Percentiles rank a stretch among this genome's conserved stretches.
phyloP scores from a whole-genome alignment of 1,284 basidiomycete genomes.

The Psilocybe mexicana region DNA sequence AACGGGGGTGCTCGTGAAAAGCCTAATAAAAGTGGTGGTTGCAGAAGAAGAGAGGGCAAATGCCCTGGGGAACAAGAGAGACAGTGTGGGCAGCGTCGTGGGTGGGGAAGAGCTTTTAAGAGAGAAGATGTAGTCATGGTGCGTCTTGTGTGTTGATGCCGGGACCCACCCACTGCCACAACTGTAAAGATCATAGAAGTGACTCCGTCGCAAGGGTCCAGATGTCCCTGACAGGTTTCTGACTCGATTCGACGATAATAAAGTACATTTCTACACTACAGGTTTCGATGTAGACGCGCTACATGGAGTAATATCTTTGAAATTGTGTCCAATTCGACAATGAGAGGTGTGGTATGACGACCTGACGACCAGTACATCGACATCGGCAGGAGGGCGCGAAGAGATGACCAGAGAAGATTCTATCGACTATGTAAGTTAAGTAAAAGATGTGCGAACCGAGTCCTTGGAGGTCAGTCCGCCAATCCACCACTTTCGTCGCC shows the following conservation, averaged over 20 bases:
- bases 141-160: neutral
- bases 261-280: too few relatives aligned
- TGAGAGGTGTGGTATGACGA: too few relatives aligned
- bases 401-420: neutral
- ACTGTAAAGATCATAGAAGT: neutral
- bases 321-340: too few relatives aligned
- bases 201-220: neutral
- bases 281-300: too few relatives aligned
- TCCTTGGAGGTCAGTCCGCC: neutral
- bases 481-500: conserved; percentile 7
- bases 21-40: neutral
- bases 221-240: neutral
- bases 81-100: neutral
- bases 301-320: too few relatives aligned
- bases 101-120: neutral
- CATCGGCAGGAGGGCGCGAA: neutral
- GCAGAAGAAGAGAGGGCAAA: neutral
- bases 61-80: neutral
- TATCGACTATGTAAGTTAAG: neutral
- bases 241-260: neutral
- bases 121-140: neutral
- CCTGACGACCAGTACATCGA: too few relatives aligned
- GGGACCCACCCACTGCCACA: too few relatives aligned
- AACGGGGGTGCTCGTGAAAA: neutral
- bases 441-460: neutral